These are phyloP conservation scores for Pogostemon cablin DNA, from an alignment of 257 asterid species.

Conservation along the genomic window DNA sequence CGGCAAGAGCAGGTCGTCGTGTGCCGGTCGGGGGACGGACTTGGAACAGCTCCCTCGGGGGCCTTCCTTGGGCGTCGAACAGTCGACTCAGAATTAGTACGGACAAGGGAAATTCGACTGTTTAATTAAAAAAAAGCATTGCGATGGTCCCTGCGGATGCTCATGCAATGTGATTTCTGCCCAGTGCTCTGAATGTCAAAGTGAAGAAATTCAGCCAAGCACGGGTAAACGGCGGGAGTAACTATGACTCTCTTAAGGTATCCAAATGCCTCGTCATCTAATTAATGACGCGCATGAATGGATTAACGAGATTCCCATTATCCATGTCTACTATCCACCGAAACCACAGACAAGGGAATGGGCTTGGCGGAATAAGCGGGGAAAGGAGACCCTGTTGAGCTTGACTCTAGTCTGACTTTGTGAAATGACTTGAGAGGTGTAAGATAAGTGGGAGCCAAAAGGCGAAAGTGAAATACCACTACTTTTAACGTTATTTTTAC, in stretches of 20 bases:
- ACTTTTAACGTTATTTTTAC: too few relatives aligned
- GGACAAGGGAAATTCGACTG: constrained; percentile 51
- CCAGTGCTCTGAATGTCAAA: constrained; percentile 13
- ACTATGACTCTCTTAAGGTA: not conserved
- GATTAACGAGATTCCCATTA: constrained; percentile 44
- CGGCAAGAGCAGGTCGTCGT: too few relatives aligned
- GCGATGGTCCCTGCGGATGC: constrained; percentile 64
- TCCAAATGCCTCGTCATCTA: constrained; percentile 76
- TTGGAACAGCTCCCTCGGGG: too few relatives aligned
- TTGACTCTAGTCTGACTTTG: constrained; percentile 45
- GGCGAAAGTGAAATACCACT: too few relatives aligned
- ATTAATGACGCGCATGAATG: constrained; percentile 62
- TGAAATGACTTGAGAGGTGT: constrained; percentile 23
- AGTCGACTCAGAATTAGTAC: too few relatives aligned
- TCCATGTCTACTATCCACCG: too few relatives aligned
- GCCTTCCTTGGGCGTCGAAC: too few relatives aligned
- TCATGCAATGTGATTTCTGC: constrained; percentile 62
- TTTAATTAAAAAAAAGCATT: constrained; percentile 67
- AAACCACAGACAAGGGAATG: constrained; percentile 2
- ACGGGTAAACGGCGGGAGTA: too few relatives aligned
- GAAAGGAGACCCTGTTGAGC: constrained; percentile 74
- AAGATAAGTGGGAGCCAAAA: too few relatives aligned
- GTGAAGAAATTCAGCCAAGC: too few relatives aligned
- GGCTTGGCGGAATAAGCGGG: constrained; percentile 51
- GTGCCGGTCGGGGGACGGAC: too few relatives aligned